phyloP scores from a whole-genome alignment of 2,329 filamentous ascomycete genomes.

The Elsinoe fawcettii region DNA sequence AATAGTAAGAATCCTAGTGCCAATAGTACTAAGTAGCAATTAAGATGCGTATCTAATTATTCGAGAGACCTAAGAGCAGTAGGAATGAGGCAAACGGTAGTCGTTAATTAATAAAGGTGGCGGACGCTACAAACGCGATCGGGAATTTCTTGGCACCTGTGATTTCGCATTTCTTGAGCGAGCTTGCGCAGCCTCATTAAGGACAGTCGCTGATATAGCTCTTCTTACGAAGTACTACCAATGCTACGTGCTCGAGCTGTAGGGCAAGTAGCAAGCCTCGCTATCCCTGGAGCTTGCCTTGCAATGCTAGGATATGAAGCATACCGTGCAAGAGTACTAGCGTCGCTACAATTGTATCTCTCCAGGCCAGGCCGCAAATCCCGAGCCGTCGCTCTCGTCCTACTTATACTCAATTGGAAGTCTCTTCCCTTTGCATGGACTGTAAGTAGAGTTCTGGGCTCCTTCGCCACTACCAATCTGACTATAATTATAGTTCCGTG shows the following conservation, averaged over 20 bases:
- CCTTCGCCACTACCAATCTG: neutral
- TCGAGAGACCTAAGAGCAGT: too few relatives aligned
- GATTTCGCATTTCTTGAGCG: too few relatives aligned
- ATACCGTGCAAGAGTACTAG: neutral
- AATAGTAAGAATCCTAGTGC: too few relatives aligned
- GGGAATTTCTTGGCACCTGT: too few relatives aligned
- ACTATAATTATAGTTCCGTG: slow-evolving; percentile 25
- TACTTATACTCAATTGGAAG: slow-evolving; percentile 51
- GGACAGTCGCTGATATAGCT: too few relatives aligned
- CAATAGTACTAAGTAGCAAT: too few relatives aligned
- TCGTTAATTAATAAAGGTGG: too few relatives aligned
- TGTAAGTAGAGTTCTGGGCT: slow-evolving; percentile 40
- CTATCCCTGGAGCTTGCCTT: neutral
- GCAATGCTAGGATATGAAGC: neutral
- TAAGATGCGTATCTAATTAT: too few relatives aligned
- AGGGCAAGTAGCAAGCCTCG: neutral
- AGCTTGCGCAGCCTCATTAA: too few relatives aligned
- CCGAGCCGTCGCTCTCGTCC: neutral
- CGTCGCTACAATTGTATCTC: neutral
- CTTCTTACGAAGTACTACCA: too few relatives aligned
- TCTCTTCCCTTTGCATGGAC: slow-evolving; percentile 65
- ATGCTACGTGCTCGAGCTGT: neutral
- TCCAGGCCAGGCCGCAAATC: neutral
- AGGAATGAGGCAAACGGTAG: too few relatives aligned
- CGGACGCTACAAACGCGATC: too few relatives aligned